These are phyloP conservation scores for Tricholoma sp. DNA, from an alignment of 768 basidiomycete genomes.

Conservation along the genomic window DNA sequence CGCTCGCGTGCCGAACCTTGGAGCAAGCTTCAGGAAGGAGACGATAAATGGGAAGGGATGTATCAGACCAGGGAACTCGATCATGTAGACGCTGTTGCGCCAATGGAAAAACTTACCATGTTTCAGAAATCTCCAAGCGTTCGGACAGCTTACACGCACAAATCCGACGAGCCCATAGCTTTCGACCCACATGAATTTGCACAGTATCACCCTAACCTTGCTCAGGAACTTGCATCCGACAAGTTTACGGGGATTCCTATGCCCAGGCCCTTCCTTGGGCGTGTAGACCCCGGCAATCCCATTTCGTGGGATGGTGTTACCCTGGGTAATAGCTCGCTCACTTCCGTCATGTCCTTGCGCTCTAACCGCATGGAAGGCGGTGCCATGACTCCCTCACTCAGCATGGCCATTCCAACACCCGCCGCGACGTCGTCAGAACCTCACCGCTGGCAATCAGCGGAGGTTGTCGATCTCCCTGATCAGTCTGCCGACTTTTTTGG, in stretches of 20 bases:
- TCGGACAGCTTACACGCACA: slow-evolving; percentile 46
- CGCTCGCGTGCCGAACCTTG: slow-evolving; percentile 48
- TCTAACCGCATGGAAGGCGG: slow-evolving; percentile 35
- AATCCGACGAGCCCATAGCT: slow-evolving; percentile 36
- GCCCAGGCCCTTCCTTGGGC: slow-evolving; percentile 39
- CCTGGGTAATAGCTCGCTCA: slow-evolving; percentile 43
- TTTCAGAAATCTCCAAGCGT: slow-evolving; percentile 61
- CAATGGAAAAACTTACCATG: slow-evolving; percentile 62
- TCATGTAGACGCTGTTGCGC: slow-evolving; percentile 32
- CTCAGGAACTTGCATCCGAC: slow-evolving; percentile 44
- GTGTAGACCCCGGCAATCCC: slow-evolving; percentile 34
- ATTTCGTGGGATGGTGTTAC: slow-evolving; percentile 55
- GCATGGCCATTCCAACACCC: slow-evolving; percentile 59
- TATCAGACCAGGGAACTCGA: slow-evolving; percentile 34
- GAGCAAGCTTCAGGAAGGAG: slow-evolving; percentile 52
- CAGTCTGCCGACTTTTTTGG: slow-evolving; percentile 27
- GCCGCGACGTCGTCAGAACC: slow-evolving; percentile 41
- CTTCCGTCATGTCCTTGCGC: slow-evolving; percentile 30
- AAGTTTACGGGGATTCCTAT: slow-evolving; percentile 25
- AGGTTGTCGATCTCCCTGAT: slow-evolving; percentile 44
- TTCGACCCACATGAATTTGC: slow-evolving; percentile 47
- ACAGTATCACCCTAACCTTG: slow-evolving; percentile 53
- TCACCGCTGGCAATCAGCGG: slow-evolving; percentile 69
- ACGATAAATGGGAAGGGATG: slow-evolving; percentile 42
- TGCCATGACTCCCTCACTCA: slow-evolving; percentile 45